phyloP scores from a whole-genome alignment of 1,284 basidiomycete species.

The Melampsora larici-populina region DNA sequence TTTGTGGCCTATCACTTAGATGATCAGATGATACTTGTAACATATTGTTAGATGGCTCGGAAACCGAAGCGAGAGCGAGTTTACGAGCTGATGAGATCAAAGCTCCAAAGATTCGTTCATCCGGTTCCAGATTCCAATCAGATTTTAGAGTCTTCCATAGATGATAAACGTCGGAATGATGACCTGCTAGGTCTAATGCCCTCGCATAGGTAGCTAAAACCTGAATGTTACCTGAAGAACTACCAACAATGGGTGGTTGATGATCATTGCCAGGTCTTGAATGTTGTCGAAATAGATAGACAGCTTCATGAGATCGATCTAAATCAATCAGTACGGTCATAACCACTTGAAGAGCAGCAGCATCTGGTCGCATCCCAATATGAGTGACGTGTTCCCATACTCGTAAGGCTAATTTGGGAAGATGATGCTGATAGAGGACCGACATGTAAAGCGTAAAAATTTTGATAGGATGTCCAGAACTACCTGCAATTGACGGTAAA shows the following conservation, averaged over 20 bases:
- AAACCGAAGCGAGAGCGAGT: neutral
- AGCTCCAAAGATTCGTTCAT: constrained; percentile 32
- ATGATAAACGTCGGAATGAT: constrained; percentile 34
- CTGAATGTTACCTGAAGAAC: constrained; percentile 14
- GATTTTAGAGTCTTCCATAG: constrained; percentile 29
- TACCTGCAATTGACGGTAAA: constrained; percentile 8
- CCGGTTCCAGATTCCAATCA: constrained; percentile 28
- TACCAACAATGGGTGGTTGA: neutral
- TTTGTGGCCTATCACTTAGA: neutral
- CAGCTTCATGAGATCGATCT: constrained; percentile 20
- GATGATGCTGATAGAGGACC: constrained; percentile 23
- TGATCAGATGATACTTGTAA: neutral
- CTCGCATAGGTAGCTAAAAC: constrained; percentile 34
- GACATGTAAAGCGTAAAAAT: constrained; percentile 37
- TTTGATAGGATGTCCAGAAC: constrained; percentile 13
- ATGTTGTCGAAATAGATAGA: constrained; percentile 21
- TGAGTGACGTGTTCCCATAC: constrained; percentile 19
- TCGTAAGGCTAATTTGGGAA: constrained; percentile 34
- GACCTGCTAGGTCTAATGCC: constrained; percentile 25
- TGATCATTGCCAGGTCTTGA: neutral
- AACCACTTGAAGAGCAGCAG: constrained; percentile 37
- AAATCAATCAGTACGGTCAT: constrained; percentile 36
- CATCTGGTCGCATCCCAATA: constrained; percentile 16
- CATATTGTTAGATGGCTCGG: constrained; percentile 6
- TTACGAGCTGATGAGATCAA: constrained; percentile 35